Conservation (phyloP, 177 flowering plant genomes). For the Vitis hybrid region DNA sequence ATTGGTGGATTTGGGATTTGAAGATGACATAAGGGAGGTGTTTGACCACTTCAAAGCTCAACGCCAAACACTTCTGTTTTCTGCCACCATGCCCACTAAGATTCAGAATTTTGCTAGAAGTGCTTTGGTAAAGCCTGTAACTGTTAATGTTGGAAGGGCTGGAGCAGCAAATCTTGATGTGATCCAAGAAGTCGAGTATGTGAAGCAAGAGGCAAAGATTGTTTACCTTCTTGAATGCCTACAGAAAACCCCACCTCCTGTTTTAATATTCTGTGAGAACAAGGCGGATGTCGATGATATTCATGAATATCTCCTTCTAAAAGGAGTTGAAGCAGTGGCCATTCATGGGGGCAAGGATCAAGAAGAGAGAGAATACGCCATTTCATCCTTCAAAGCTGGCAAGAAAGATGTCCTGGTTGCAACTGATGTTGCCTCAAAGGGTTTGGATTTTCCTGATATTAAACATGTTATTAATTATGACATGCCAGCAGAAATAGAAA, state of each 20-base stretch:
- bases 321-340: slow-evolving; percentile 96
- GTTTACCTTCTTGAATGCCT: slow-evolving; percentile 94
- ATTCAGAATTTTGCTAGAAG: slow-evolving; percentile 88
- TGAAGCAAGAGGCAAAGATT: slow-evolving; percentile 94
- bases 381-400: slow-evolving; percentile 80
- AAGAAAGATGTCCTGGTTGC: slow-evolving; percentile 95
- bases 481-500: slow-evolving; percentile 98
- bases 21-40: slow-evolving; percentile 93
- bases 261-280: slow-evolving; percentile 90
- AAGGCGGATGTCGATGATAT: slow-evolving; percentile 97
- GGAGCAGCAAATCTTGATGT: slow-evolving; percentile 98
- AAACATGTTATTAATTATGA: slow-evolving; percentile 94
- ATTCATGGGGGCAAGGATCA: slow-evolving; percentile 96
- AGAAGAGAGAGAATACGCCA: slow-evolving; percentile 89
- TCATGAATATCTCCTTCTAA: slow-evolving; percentile 87
- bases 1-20: slow-evolving; percentile 89
- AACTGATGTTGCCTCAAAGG: slow-evolving; percentile 97
- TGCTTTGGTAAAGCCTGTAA: slow-evolving; percentile 84
- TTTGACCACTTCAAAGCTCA: slow-evolving; percentile 95
- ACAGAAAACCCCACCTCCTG: slow-evolving; percentile 96
- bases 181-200: slow-evolving; percentile 96
- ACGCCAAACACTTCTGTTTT: slow-evolving; percentile 86
- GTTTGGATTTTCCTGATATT: slow-evolving; percentile 92
- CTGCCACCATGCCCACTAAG: slow-evolving; percentile 97
- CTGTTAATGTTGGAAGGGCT: slow-evolving; percentile 92